Percentiles rank a stretch among this genome's conserved stretches.
phyloP scores from a whole-genome alignment of 441 rosid species.

The Mallotus japonicus region DNA sequence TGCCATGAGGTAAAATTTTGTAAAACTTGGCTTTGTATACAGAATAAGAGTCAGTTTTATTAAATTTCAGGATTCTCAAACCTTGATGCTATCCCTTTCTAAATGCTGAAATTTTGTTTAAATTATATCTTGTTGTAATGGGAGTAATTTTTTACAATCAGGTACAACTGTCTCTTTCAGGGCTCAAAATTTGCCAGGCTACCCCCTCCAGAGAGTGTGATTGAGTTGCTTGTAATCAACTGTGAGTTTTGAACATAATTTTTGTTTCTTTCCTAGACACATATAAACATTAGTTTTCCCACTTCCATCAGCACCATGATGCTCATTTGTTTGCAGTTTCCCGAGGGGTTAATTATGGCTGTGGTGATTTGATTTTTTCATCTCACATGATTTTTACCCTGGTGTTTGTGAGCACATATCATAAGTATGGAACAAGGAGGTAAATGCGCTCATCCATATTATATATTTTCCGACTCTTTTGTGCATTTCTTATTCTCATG shows the following conservation, averaged over 20 bases:
- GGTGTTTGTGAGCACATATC: constrained; percentile 84
- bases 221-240: constrained; percentile 70
- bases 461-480: neutral
- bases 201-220: constrained; percentile 64
- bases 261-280: constrained; percentile 1
- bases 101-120: neutral
- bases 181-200: constrained; percentile 79
- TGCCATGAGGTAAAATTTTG: constrained; percentile 69
- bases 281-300: neutral
- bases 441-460: constrained; percentile 21
- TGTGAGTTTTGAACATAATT: constrained; percentile 42
- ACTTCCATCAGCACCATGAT: constrained; percentile 22
- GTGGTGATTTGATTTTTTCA: constrained; percentile 96
- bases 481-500: neutral
- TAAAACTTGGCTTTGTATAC: constrained; percentile 2
- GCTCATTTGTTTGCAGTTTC: constrained; percentile 61
- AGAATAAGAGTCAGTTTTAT: neutral
- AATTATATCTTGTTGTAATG: constrained; percentile 17
- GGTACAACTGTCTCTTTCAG: constrained; percentile 48
- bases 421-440: constrained; percentile 84
- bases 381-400: constrained; percentile 96
- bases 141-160: constrained; percentile 21
- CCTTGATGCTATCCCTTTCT: neutral
- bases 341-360: constrained; percentile 79
- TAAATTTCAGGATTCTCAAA: neutral